Conservation (phyloP, 2,329 filamentous ascomycete genomes). For the Exophiala mesophila region DNA sequence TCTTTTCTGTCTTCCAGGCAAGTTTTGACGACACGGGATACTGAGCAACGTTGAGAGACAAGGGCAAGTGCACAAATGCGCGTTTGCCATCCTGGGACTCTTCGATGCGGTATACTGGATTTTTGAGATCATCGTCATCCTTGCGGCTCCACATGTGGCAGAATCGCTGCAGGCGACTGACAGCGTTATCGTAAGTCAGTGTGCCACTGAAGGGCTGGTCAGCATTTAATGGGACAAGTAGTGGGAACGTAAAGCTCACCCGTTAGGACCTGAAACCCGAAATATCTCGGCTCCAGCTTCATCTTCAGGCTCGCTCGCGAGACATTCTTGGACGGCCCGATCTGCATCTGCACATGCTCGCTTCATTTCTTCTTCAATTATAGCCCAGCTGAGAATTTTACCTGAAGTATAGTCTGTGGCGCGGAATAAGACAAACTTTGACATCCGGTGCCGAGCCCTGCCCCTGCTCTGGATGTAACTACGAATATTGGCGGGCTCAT, state of each 20-base stretch:
- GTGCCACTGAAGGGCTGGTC: constrained; percentile 48
- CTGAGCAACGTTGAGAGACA: constrained; percentile 59
- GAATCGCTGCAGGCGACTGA: constrained; percentile 75
- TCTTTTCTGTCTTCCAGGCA: constrained; percentile 66
- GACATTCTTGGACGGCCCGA: constrained; percentile 33
- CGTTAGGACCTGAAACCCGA: constrained; percentile 38
- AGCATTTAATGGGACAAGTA: too few species aligned
- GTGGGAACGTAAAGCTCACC: too few species aligned
- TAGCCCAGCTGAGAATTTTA: constrained; percentile 53
- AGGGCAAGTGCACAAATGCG: constrained; percentile 66
- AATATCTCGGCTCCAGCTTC: constrained; percentile 38
- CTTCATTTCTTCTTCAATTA: constrained; percentile 69
- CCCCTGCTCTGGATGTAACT: constrained; percentile 63
- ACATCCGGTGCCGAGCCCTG: constrained; percentile 54
- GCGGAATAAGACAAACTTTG: constrained; percentile 52
- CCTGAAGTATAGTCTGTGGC: constrained; percentile 29
- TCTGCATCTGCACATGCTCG: constrained; percentile 54
- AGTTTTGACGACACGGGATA: constrained; percentile 49
- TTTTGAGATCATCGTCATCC: constrained; percentile 40
- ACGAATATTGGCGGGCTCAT: constrained; percentile 57
- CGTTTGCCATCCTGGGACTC: constrained; percentile 28
- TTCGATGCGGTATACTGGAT: constrained; percentile 63
- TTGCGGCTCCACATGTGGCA: constrained; percentile 58
- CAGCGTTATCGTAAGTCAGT: constrained; percentile 68
- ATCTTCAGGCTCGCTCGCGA: constrained; percentile 46